These are phyloP conservation scores for Candida khao-thaluensis DNA, from an alignment of 805 yeast species.

Conservation along the genomic window DNA sequence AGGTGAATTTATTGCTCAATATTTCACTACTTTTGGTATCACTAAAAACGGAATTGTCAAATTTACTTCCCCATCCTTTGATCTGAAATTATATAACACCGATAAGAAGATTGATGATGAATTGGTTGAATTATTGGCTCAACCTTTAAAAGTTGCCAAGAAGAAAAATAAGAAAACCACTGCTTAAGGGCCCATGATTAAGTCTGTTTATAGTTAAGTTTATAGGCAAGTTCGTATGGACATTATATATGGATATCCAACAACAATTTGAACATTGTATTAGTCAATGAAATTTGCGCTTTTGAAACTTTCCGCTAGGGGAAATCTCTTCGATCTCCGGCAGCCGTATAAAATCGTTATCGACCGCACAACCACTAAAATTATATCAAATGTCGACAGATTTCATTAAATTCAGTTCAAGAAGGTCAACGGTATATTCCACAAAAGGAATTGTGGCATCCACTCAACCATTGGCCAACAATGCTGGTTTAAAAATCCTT, in stretches of 20 bases:
- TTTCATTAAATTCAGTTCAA: conserved; percentile 43
- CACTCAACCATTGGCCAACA: conserved; percentile 73
- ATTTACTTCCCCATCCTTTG: conserved; percentile 57
- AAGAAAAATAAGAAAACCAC: conserved; percentile 19
- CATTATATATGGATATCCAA: no score
- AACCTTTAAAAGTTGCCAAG: conserved; percentile 51
- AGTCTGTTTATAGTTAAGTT: no score
- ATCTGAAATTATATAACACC: conserved; percentile 48
- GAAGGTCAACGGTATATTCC: conserved; percentile 75
- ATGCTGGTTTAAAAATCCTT: conserved; percentile 67
- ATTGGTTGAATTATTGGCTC: conserved; percentile 44
- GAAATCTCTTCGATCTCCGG: no score
- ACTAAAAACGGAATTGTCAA: conserved; percentile 71
- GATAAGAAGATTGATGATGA: conserved; percentile 55
- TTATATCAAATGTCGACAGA: conserved; percentile 18
- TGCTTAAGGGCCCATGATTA: background rate
- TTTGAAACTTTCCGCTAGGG: no score
- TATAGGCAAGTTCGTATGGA: no score
- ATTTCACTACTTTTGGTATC: conserved; percentile 70
- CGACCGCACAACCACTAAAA: no score
- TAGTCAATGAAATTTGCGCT: no score
- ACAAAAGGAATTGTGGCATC: conserved; percentile 71
- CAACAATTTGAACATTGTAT: no score
- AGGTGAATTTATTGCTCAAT: conserved; percentile 66
- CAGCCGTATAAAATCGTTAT: no score